Conservation (phyloP, 805 yeast species). For the Yarrowia bubula region DNA sequence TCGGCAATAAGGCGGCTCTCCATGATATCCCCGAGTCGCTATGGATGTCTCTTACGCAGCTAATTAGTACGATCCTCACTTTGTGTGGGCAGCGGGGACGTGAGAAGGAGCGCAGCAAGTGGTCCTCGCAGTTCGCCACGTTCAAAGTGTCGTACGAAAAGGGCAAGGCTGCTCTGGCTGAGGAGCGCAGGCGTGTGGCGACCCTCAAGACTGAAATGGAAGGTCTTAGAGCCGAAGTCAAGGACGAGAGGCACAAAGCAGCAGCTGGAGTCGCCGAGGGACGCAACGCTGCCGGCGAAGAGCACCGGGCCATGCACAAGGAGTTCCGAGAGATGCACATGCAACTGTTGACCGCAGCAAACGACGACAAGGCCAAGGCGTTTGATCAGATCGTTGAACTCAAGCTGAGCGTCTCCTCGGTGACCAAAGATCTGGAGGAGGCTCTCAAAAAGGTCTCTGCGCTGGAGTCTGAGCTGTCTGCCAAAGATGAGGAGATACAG, state of each 20-base stretch:
- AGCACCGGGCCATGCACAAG: not conserved
- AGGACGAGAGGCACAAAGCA: not conserved
- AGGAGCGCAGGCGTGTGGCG: not conserved
- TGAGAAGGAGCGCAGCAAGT: not conserved
- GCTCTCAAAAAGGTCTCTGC: not conserved
- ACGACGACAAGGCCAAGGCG: not conserved
- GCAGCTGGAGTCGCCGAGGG: not conserved
- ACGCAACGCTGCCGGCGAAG: not conserved
- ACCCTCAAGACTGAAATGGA: not conserved
- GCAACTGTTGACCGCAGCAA: not conserved
- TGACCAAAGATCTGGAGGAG: not conserved
- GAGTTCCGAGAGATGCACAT: not conserved
- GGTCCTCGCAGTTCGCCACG: not conserved
- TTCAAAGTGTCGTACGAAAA: constrained; percentile 6
- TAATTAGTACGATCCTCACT: not conserved
- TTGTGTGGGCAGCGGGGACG: constrained; percentile 4
- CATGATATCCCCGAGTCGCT: not conserved
- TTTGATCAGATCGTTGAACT: not conserved
- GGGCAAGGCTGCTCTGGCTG: constrained; percentile 7
- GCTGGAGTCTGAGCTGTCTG: not conserved
- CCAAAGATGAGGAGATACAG: not conserved
- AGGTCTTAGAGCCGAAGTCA: not conserved
- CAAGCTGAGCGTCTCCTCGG: not conserved
- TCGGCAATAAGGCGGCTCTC: not conserved
- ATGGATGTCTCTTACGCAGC: not conserved